Evolutionary conservation across 441 rosid genomes (phyloP), one percentile per base, ranked within the genome.

Genomic region (Manihot esculenta): DNA sequence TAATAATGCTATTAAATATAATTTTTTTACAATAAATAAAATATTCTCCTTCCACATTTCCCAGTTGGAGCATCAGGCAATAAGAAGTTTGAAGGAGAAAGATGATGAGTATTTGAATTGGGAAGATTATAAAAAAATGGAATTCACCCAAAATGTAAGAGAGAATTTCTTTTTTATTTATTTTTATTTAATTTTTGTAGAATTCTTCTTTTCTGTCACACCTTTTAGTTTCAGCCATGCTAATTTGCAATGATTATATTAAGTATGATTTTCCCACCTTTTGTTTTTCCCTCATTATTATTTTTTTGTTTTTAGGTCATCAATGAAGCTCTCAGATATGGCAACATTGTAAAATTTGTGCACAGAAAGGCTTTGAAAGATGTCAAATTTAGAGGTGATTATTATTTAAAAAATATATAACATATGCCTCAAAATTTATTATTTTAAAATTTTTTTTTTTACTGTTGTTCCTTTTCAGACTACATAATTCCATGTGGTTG

Each of bases 51-150:
- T n/a, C 44, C 2, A 15, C 44, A 44, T 17, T 35, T 9, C 13
- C 17, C 70, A 88, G 92, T 55, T 62, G 51, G 92, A 88, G 74
- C 92, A 88, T 76, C 50, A 76, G 51, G 73, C 66, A 1, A 83
- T 88, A 61, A 83, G 85, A 71, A 77, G 73, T 72, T 55, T 53
- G 74, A 88, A 88, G 78, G 51, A 76, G 53, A 73, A 66, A 48
- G 78, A 70, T 41, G 78, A 70, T 47, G 88, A 86, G 64, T 70
- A 18, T 23, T 73, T 88, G 76, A 79, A 78, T 35, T 88, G 88
- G 92, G 88, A 84, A 50, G 92, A 88, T 76, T 88, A 84, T 27
- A 81, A 66, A 66, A 81, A 62, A 67, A 88, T 88, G 92, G 79
- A 71, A 30, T 86, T 86, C 61, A 88, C 92, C 64, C 92, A 85